Conservation (phyloP, 371 early-diverging fungal genomes). For the Mortierella sp. region DNA sequence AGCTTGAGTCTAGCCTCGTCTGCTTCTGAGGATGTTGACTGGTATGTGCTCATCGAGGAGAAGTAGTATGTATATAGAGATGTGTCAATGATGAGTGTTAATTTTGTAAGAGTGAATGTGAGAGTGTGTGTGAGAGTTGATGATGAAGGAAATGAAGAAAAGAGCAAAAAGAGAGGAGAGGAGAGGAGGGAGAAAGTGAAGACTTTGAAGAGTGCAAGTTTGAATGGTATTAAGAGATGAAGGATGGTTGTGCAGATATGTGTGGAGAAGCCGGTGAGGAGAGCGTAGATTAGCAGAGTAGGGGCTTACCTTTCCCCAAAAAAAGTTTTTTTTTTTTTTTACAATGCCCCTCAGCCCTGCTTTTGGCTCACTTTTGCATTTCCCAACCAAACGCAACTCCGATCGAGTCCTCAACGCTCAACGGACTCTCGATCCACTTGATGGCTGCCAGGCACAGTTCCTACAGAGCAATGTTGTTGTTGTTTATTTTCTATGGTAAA, state of each 20-base stretch:
- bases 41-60: background rate
- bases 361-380: background rate
- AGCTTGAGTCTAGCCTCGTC: conserved; percentile 1
- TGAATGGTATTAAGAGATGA: background rate
- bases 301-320: too few species aligned
- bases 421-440: background rate
- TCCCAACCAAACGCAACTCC: background rate
- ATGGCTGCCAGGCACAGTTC: background rate
- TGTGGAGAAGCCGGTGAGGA: background rate
- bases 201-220: background rate
- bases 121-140: background rate
- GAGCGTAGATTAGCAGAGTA: too few species aligned
- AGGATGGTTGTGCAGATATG: too few species aligned
- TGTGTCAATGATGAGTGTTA: background rate
- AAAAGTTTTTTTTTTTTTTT: too few species aligned
- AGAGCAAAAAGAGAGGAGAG: background rate
- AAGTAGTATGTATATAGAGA: background rate
- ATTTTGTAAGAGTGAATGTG: background rate
- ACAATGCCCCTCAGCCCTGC: too few species aligned
- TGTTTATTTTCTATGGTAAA: background rate
- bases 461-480: background rate
- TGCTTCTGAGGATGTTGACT: conserved; percentile 3
- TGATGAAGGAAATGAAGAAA: background rate
- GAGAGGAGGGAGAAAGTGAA: background rate
- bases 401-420: background rate